These are phyloP conservation scores for Umbelopsis ramanniana DNA, from an alignment of 192 early-diverging fungal species.

Conservation along the genomic window DNA sequence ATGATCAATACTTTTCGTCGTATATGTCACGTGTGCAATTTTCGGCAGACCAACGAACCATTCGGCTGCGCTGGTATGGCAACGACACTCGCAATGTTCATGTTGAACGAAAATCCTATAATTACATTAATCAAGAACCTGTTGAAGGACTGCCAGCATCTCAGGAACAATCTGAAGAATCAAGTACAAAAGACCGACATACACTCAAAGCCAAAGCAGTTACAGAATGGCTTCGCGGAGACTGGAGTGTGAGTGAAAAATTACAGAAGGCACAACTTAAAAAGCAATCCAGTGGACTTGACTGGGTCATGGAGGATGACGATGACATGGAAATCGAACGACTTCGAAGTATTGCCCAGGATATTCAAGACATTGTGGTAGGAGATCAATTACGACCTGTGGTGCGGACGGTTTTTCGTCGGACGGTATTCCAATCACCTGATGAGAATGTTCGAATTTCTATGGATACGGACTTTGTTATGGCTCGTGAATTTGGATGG, in stretches of 20 bases:
- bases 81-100: neutral
- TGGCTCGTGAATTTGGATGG: conserved; percentile 17
- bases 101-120: conserved; percentile 19
- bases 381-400: neutral
- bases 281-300: neutral
- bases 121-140: neutral
- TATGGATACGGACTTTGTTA: conserved; percentile 11
- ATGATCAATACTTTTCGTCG: neutral
- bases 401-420: conserved; percentile 3
- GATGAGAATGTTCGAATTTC: neutral
- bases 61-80: conserved; percentile 20
- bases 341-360: neutral
- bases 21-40: conserved; percentile 19
- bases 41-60: neutral
- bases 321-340: neutral
- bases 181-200: neutral
- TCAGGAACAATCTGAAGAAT: neutral
- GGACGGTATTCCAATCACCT: conserved; percentile 7
- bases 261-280: neutral
- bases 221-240: neutral
- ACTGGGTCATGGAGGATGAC: neutral
- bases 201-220: conserved; percentile 9
- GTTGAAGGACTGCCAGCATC: neutral
- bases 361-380: neutral
- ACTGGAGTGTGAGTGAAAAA: conserved; percentile 4